phyloP scores from a whole-genome alignment of 208 protist genomes.

The Leishmania aethiopica region DNA sequence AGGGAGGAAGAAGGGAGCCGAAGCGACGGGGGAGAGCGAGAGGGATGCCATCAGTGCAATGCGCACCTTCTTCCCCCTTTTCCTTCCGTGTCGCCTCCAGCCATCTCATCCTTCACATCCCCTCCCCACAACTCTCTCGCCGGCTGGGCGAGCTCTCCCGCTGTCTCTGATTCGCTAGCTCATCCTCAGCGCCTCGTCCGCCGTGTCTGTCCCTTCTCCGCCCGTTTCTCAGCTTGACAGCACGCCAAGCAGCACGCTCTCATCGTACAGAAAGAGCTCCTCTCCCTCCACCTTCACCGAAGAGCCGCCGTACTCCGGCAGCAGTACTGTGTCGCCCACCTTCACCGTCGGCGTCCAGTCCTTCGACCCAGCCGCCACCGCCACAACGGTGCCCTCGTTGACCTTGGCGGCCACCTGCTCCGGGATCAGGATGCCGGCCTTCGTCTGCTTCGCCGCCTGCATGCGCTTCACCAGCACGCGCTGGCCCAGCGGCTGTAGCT shows the following conservation, averaged over 20 bases:
- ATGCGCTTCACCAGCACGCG: slow-evolving; percentile 90
- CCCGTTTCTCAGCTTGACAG: slow-evolving; percentile 51
- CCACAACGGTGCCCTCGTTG: slow-evolving; percentile 92
- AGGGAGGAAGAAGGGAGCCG: slow-evolving; percentile 1
- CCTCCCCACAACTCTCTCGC: slow-evolving; percentile 1
- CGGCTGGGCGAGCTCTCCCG: background rate
- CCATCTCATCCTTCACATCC: background rate
- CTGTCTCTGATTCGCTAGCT: background rate
- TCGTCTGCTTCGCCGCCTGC: slow-evolving; percentile 90
- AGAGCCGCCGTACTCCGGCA: slow-evolving; percentile 89
- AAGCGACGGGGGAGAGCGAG: background rate
- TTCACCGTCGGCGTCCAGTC: slow-evolving; percentile 93
- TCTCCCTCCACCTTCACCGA: slow-evolving; percentile 92
- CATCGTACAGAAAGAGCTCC: slow-evolving; percentile 93
- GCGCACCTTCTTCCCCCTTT: background rate
- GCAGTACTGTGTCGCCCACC: slow-evolving; percentile 89
- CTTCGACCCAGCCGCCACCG: slow-evolving; percentile 86
- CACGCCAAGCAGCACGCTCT: slow-evolving; percentile 88
- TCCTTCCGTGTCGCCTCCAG: background rate
- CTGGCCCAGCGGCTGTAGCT: slow-evolving; percentile 89
- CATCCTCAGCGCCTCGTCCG: background rate
- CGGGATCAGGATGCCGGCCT: slow-evolving; percentile 93
- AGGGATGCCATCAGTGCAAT: background rate
- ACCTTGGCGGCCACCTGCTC: slow-evolving; percentile 92
- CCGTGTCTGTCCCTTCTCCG: background rate